Conservation (phyloP, 805 yeast genomes). For the Tetrapisispora fleetii region DNA sequence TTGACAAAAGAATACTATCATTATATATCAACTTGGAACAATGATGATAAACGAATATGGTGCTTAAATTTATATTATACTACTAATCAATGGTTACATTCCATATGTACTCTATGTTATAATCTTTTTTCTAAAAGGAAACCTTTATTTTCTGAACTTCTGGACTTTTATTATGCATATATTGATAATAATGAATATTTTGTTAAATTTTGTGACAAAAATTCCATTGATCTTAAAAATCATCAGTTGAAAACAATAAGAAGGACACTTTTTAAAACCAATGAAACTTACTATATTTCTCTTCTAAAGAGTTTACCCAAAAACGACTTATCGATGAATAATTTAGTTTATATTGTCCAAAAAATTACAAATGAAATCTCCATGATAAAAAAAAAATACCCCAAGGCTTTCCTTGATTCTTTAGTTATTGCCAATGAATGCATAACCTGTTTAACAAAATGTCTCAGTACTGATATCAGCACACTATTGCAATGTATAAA, state of each 20-base stretch:
- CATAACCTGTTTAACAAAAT: slow-evolving; percentile 39
- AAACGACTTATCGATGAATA: slow-evolving; percentile 40
- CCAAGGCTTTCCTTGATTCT: slow-evolving; percentile 49
- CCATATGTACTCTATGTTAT: slow-evolving; percentile 35
- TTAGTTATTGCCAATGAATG: slow-evolving; percentile 42
- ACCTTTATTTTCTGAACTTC: slow-evolving; percentile 50
- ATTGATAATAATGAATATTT: slow-evolving; percentile 38
- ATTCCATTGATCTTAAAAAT: background rate
- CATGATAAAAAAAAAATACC: slow-evolving; percentile 48
- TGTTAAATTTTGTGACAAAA: slow-evolving; percentile 11
- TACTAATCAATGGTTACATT: slow-evolving; percentile 38
- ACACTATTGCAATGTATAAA: slow-evolving; percentile 43
- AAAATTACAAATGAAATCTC: slow-evolving; percentile 40
- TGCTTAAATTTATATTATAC: slow-evolving; percentile 34
- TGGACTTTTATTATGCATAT: slow-evolving; percentile 40
- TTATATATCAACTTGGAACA: slow-evolving; percentile 31
- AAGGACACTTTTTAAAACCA: slow-evolving; percentile 30
- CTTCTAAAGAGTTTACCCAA: slow-evolving; percentile 47
- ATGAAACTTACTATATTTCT: slow-evolving; percentile 36
- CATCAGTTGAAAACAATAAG: slow-evolving; percentile 35
- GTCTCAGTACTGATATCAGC: slow-evolving; percentile 45
- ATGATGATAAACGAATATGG: slow-evolving; percentile 44
- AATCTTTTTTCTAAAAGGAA: slow-evolving; percentile 35
- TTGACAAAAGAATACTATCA: slow-evolving; percentile 15
- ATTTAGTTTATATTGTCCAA: slow-evolving; percentile 49